Evolutionary conservation across 2,329 filamentous ascomycete species (phyloP), one percentile per base, ranked within the genome.

Genomic region (Calonectria ilicicola): DNA sequence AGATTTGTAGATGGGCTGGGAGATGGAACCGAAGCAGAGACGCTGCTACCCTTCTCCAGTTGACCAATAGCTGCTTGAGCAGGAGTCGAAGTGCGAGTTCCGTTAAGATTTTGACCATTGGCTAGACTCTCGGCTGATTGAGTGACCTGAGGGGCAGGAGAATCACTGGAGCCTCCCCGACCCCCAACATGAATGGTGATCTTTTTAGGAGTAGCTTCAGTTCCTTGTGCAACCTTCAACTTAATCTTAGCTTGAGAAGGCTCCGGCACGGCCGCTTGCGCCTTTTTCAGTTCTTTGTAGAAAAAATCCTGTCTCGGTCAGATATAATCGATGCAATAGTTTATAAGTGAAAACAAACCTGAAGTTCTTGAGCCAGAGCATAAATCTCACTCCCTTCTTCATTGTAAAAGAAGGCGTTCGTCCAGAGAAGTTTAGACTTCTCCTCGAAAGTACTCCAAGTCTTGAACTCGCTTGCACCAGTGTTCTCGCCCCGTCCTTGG

Each of bases 351-450:
- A 10, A 15, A 78, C 79, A 62, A 85, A 95, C 94, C 90, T 97
- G 93, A 8, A 98, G 90, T 72, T 97, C 92, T 62, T 92, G 90
- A 0, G 95, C 95, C 73, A 97, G 87, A 26, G 90, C 87, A 75
- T 92, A 95, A 65, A 98, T 96, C 19, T 95, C 93, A 80, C 96
- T 98, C 5, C 93, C 94, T 80, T 98, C 95, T 82, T 98, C 95
- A 77, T 98, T 98, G 86, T 96, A 98, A 72, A 93, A 93, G 79
- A 92, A 93, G 0, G 95, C 95, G 83, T 98, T 98, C 62, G 89
- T 90, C 96, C 96, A 98, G 51, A 98, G 92, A 65, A 94, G 89
- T 78, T 92, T 94, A 15, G 94, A 89, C 79, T 94, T 94, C 67
- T 95, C 92, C 81, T 95, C 95, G 76, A 98, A 95, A 1, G 92